Conservation (phyloP, 495 filamentous ascomycete species). For the Lasiosphaeria ovina region DNA sequence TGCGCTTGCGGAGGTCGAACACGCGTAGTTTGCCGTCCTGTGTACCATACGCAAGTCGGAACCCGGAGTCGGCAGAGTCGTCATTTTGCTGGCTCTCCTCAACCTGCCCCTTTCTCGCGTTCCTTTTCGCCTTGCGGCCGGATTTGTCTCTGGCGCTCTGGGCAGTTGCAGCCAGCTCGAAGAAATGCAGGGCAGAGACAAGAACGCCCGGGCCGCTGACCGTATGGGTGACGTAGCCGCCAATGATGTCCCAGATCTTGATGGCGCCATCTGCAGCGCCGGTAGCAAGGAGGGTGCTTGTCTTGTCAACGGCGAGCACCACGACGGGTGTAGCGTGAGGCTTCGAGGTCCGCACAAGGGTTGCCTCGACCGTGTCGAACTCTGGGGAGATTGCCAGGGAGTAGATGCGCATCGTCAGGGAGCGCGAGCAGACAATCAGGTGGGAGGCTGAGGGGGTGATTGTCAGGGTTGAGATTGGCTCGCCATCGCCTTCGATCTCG, state of each 20-base stretch:
- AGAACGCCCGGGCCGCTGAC: slow-evolving; percentile 89
- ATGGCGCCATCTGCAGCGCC: slow-evolving; percentile 87
- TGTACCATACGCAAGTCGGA: slow-evolving; percentile 82
- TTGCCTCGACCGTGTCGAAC: slow-evolving; percentile 55
- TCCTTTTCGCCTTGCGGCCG: slow-evolving; percentile 33
- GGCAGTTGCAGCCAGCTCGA: slow-evolving; percentile 58
- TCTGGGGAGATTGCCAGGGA: slow-evolving; percentile 59
- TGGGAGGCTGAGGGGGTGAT: slow-evolving; percentile 86
- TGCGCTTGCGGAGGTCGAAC: slow-evolving; percentile 86
- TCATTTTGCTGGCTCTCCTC: slow-evolving; percentile 44
- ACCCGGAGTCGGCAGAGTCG: slow-evolving; percentile 46
- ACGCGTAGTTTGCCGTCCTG: slow-evolving; percentile 90
- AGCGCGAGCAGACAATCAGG: slow-evolving; percentile 86
- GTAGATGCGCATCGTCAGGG: slow-evolving; percentile 91
- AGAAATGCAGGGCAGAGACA: slow-evolving; percentile 88
- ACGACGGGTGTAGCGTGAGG: slow-evolving; percentile 89
- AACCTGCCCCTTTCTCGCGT: slow-evolving; percentile 45
- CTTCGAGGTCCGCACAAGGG: slow-evolving; percentile 75
- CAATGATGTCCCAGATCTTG: slow-evolving; percentile 94
- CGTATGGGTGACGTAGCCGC: slow-evolving; percentile 90
- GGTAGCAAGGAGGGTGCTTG: slow-evolving; percentile 85
- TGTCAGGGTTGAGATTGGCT: slow-evolving; percentile 81
- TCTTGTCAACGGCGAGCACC: slow-evolving; percentile 76
- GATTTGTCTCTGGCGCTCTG: slow-evolving; percentile 9
- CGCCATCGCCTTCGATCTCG: slow-evolving; percentile 92